Percentiles rank a stretch among this genome's conserved stretches.
Conservation (phyloP, 805 yeast genomes). For the Ogataea methylovora region DNA sequence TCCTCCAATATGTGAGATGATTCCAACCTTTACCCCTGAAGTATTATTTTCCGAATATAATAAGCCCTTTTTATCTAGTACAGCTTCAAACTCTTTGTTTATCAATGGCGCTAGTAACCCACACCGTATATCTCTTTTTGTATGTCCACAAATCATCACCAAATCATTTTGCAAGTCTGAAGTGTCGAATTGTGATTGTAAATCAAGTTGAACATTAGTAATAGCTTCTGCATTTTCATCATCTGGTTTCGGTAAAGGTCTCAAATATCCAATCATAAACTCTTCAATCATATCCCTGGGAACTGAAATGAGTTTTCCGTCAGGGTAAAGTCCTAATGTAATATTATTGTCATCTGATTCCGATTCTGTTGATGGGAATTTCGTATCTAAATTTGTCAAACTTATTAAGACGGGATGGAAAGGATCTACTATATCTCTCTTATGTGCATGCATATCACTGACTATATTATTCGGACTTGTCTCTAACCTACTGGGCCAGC, state of each 20-base stretch:
- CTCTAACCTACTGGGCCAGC: slow-evolving; percentile 48
- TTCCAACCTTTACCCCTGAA: slow-evolving; percentile 34
- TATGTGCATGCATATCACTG: slow-evolving; percentile 27
- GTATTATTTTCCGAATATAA: slow-evolving; percentile 11
- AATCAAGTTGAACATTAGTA: slow-evolving; percentile 6
- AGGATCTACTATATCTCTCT: slow-evolving; percentile 29
- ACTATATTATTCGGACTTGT: slow-evolving; percentile 24
- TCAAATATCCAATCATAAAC: slow-evolving; percentile 35
- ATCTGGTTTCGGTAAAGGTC: slow-evolving; percentile 23
- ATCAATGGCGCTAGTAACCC: slow-evolving; percentile 60
- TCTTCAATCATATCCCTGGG: slow-evolving; percentile 15
- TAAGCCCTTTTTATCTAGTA: slow-evolving; percentile 28
- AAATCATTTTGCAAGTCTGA: slow-evolving; percentile 19
- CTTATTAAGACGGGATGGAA: slow-evolving; percentile 45
- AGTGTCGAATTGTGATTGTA: slow-evolving; percentile 7
- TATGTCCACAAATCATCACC: slow-evolving; percentile 61
- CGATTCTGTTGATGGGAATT: slow-evolving; percentile 1
- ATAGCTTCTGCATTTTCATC: slow-evolving; percentile 4
- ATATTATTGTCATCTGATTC: slow-evolving; percentile 1
- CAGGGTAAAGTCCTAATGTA: slow-evolving; percentile 45
- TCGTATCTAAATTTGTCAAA: slow-evolving; percentile 29
- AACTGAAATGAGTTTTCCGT: slow-evolving; percentile 33
- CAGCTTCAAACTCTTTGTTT: slow-evolving; percentile 38
- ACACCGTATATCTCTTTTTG: slow-evolving; percentile 56
- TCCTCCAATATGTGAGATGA: slow-evolving; percentile 76